phyloP scores from a whole-genome alignment of 140 eudicot species.

The Senecio squalidus region DNA sequence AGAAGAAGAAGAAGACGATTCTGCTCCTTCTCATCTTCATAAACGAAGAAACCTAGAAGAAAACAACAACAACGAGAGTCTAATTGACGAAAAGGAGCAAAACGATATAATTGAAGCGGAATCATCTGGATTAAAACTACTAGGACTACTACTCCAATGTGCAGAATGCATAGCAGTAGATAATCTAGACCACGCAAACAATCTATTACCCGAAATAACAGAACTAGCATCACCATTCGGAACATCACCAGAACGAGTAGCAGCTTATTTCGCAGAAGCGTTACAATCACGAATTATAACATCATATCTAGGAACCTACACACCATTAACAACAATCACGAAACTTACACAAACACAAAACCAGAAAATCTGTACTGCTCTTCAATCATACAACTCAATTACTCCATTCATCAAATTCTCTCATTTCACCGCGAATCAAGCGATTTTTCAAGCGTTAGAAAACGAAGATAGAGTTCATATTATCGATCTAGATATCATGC shows the following conservation, averaged over 20 bases:
- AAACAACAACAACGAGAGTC: neutral
- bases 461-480: slow-evolving; percentile 69
- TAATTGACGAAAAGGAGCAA: neutral
- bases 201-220: slow-evolving; percentile 61
- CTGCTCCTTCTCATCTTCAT: too few relatives aligned
- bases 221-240: slow-evolving; percentile 85
- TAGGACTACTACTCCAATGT: slow-evolving; percentile 69
- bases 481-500: slow-evolving; percentile 90
- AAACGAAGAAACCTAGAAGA: slow-evolving; percentile 35
- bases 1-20: neutral
- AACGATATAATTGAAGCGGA: slow-evolving; percentile 29
- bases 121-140: slow-evolving; percentile 45
- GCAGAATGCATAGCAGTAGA: slow-evolving; percentile 83
- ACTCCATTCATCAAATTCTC: slow-evolving; percentile 72
- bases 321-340: slow-evolving; percentile 36
- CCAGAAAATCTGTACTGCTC: slow-evolving; percentile 43
- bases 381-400: slow-evolving; percentile 72
- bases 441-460: slow-evolving; percentile 66
- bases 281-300: slow-evolving; percentile 53
- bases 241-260: slow-evolving; percentile 80
- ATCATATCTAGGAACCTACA: slow-evolving; percentile 53
- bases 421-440: slow-evolving; percentile 80
- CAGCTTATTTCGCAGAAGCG: slow-evolving; percentile 89
- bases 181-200: slow-evolving; percentile 58
- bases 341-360: slow-evolving; percentile 32